Percentiles rank a stretch among this genome's conserved stretches.
Evolutionary conservation across 805 yeast genomes (phyloP).

Genomic region (Metschnikowia gruessii): DNA sequence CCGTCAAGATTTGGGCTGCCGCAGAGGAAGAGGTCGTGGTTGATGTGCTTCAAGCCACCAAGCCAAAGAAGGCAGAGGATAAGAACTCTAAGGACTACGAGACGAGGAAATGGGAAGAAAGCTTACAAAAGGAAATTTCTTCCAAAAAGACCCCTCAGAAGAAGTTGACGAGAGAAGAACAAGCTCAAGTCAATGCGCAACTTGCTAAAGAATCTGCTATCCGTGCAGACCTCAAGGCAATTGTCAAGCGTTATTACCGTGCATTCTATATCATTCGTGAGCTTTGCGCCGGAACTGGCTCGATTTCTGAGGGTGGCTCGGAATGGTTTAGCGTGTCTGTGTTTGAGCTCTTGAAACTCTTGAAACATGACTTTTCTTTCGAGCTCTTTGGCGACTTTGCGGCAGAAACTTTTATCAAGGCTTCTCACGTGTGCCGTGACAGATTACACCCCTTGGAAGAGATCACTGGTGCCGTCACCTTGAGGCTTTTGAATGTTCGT

Average conservation of each 20-base stretch:
- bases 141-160: slow-evolving; percentile 47
- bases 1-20: slow-evolving; percentile 64
- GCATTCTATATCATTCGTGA: slow-evolving; percentile 52
- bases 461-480: slow-evolving; percentile 66
- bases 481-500: slow-evolving; percentile 52
- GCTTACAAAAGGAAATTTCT: slow-evolving; percentile 70
- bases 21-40: slow-evolving; percentile 67
- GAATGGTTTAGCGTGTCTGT: slow-evolving; percentile 75
- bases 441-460: slow-evolving; percentile 50
- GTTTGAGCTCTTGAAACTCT: slow-evolving; percentile 43
- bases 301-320: slow-evolving; percentile 10
- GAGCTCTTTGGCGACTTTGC: slow-evolving; percentile 45
- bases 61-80: slow-evolving; percentile 45
- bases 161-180: slow-evolving; percentile 78
- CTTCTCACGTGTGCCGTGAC: slow-evolving; percentile 48
- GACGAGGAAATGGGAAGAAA: slow-evolving; percentile 86
- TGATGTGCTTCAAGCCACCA: slow-evolving; percentile 51
- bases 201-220: slow-evolving; percentile 57
- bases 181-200: slow-evolving; percentile 57
- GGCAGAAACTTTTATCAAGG: slow-evolving; percentile 48
- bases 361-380: slow-evolving; percentile 31
- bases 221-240: slow-evolving; percentile 44
- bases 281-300: slow-evolving; percentile 42
- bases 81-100: slow-evolving; percentile 84
- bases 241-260: slow-evolving; percentile 41